Base-by-base conservation (phyloP, 805 yeast genomes). In the Cyberlindnera euphorbiae region DNA sequence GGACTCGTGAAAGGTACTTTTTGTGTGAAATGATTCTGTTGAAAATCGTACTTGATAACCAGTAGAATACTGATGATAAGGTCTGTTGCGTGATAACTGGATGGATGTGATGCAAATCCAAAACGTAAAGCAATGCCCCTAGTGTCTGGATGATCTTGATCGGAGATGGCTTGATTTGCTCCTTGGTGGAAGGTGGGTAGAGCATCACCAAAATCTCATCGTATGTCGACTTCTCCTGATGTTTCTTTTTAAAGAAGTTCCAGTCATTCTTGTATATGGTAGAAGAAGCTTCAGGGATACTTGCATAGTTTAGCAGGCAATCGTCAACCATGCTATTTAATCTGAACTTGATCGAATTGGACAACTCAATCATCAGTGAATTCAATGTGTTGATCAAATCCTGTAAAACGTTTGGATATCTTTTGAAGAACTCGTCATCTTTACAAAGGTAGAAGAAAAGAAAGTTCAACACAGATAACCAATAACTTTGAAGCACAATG, bases 161-260 rank as follows among this genome's bases (percentile, higher is more conserved):
- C 0, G 98, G 98, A 0, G 97, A 86, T 4, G 96, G 96, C 54
- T 77, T 79, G 71, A 83, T 78, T 53, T 86, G 82, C 39, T 84
- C 82, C 31, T 75, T 69, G 15, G 84, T 75, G 0, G 90, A 67
- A 2, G 97, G 97, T 5, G 97, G 97, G 45, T 81, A 80, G 38
- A 87, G 63, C 74, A 79, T 82, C 36, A 77, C 72, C 30, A 80
- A 64, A 23, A 88, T 81, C 46, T 84, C 90, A 35, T 82, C 87
- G 53, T 80, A 82, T 5, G 77, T 76, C 41, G 71, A 70, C 22
- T 59, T 52, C 8, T 55, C 49, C n/a, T 54, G 60, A 21, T 52
- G 56, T 42, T 62, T 62, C 51, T 55, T 62, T 43, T 70, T 65
- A 59, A 78, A 77, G 21, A 78, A 60, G 42, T 71, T 71, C 83